These are phyloP conservation scores for Gastrolobium bilobum DNA, from an alignment of 306 rosid species.

Conservation along the genomic window DNA sequence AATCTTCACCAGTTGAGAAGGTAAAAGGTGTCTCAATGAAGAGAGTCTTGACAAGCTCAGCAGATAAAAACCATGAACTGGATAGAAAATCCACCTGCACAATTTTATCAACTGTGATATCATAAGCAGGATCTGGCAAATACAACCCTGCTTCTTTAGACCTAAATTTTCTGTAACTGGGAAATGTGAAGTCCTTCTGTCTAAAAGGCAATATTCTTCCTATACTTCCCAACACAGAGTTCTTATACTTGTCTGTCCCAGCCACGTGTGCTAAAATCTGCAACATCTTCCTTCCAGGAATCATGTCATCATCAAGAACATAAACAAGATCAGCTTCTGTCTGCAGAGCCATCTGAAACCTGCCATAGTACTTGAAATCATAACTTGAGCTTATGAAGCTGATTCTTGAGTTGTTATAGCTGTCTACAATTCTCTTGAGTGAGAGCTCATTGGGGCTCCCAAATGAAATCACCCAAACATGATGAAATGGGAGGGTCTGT, in stretches of 20 bases:
- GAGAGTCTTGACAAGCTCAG: constrained; percentile 82
- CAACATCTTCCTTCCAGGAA: constrained; percentile 90
- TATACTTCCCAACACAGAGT: constrained; percentile 88
- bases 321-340: constrained; percentile 90
- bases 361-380: constrained; percentile 97
- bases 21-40: constrained; percentile 90
- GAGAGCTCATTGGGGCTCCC: constrained; percentile 95
- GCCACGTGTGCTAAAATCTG: constrained; percentile 92
- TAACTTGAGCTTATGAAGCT: constrained; percentile 89
- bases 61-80: constrained; percentile 94
- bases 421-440: constrained; percentile 79
- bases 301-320: constrained; percentile 92
- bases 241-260: constrained; percentile 84
- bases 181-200: constrained; percentile 92
- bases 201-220: constrained; percentile 95
- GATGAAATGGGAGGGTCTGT: constrained; percentile 89
- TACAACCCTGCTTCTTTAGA: constrained; percentile 95
- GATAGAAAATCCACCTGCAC: constrained; percentile 98
- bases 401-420: constrained; percentile 84
- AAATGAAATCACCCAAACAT: constrained; percentile 94
- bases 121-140: constrained; percentile 97
- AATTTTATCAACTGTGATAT: constrained; percentile 82
- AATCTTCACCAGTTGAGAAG: constrained; percentile 97
- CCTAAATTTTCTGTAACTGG: constrained; percentile 90
- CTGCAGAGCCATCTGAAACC: constrained; percentile 94